phyloP scores from a whole-genome alignment of 2,329 filamentous ascomycete species.

The Alternaria triticina region DNA sequence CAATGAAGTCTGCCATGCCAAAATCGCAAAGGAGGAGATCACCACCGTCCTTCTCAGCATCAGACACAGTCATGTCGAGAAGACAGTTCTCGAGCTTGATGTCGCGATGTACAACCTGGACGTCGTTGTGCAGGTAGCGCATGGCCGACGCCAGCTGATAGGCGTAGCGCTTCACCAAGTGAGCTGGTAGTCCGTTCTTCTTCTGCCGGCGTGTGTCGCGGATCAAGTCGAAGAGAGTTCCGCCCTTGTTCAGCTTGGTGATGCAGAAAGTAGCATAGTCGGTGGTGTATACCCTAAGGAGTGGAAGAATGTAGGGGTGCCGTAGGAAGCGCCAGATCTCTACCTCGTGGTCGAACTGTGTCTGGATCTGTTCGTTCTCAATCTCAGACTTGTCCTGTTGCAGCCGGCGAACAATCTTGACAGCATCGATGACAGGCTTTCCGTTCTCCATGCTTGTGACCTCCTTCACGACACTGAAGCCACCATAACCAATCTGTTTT shows the following conservation, averaged over 20 bases:
- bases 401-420: conserved; percentile 71
- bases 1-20: conserved; percentile 72
- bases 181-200: conserved; percentile 54
- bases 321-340: conserved; percentile 70
- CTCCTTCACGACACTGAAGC: conserved; percentile 72
- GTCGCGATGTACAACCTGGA: conserved; percentile 70
- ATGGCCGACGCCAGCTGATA: conserved; percentile 69
- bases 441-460: conserved; percentile 66
- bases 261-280: conserved; percentile 74
- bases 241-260: conserved; percentile 67
- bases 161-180: conserved; percentile 64
- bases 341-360: conserved; percentile 73
- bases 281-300: conserved; percentile 70
- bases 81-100: conserved; percentile 74
- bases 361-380: conserved; percentile 70
- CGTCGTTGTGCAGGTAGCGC: conserved; percentile 71
- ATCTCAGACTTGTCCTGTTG: conserved; percentile 61
- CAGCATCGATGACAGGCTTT: conserved; percentile 63
- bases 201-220: conserved; percentile 57
- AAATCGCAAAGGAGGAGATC: conserved; percentile 71
- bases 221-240: conserved; percentile 69
- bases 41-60: conserved; percentile 58
- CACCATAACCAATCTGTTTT: conserved; percentile 69
- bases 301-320: conserved; percentile 66
- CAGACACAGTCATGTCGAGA: conserved; percentile 60